Conservation (phyloP, 106 monocot species). For the Amphibolis antarctica region DNA sequence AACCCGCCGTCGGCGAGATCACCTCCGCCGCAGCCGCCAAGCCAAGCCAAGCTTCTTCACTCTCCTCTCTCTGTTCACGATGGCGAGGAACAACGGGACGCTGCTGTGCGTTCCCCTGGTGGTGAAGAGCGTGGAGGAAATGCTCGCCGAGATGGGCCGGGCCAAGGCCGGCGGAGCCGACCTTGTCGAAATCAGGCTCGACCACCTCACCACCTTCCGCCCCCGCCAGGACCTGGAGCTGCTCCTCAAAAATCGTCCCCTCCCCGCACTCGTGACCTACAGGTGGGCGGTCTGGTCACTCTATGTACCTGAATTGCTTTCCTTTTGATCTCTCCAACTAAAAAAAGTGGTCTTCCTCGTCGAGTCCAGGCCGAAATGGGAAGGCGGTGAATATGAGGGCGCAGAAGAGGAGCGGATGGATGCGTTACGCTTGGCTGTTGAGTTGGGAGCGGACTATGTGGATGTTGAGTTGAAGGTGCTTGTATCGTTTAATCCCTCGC, state of each 20-base stretch:
- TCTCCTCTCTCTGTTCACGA: not conserved
- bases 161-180: constrained; percentile 65
- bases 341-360: constrained; percentile 3
- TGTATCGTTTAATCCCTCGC: no score
- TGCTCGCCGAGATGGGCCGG: constrained; percentile 45
- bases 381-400: constrained; percentile 91
- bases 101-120: constrained; percentile 82
- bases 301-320: not conserved
- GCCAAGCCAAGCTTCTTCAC: no score
- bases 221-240: constrained; percentile 40
- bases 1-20: no score
- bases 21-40: no score
- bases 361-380: constrained; percentile 72
- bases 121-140: constrained; percentile 59
- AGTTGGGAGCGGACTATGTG: constrained; percentile 82
- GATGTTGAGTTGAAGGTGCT: constrained; percentile 88
- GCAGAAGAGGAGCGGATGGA: constrained; percentile 49
- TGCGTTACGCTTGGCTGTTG: constrained; percentile 67
- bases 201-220: constrained; percentile 52
- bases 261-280: constrained; percentile 81
- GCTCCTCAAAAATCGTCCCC: constrained; percentile 39
- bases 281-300: not conserved
- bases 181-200: constrained; percentile 84
- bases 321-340: not conserved
- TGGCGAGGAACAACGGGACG: constrained; percentile 19